Base-by-base conservation (phyloP, 2,329 filamentous ascomycete species). In the Pleomassaria siparia region DNA sequence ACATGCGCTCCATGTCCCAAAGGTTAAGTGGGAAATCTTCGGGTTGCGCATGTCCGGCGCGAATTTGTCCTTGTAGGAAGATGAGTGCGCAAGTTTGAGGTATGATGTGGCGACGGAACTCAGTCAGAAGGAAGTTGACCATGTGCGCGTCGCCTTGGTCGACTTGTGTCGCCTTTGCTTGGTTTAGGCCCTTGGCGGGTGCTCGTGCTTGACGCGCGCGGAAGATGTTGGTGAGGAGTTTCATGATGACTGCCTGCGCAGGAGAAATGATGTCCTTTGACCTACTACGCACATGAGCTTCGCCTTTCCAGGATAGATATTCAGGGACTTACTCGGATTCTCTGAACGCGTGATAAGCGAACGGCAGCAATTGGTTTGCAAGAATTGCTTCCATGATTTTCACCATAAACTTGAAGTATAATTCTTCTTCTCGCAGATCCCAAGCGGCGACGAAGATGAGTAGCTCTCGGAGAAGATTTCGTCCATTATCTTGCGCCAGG, bases 1-100 rank as follows among this genome's bases (percentile, higher is more conserved):
- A 96, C 49, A 95, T 92, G 12, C 92, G 84, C 68, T 97, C 92
- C 87, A 97, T 95, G 62, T 97, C 92, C 92, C 92, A 97, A 39
- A 91, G 81, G 61, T 97, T 95, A 1, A 96, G 85, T 0, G 92
- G 92, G 61, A 96, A 97, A 62, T 96, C 91, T 52, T 89, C 84
- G 0, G 89, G 85, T 50, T 92, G 82, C 13, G 86, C 84, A 47
- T 85, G 80, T 25, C 86, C 85, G 32, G 86, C 84, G 33, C 89
- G 86, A 26, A 96, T 95, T 64, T 96, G 88, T 13, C 89, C 89
- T 73, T 97, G 92, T 2, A 96, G 80, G 63, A 94, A 90, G 74
- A 97, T 96, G 29, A 96, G 78, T n/a, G 91, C 91, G 45, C 91
- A 89, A 13, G 91, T 96, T 64, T 96, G 91, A 0, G 92, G 92